phyloP scores from a whole-genome alignment of 2,329 filamentous ascomycete genomes.

The Boeremia exigua region DNA sequence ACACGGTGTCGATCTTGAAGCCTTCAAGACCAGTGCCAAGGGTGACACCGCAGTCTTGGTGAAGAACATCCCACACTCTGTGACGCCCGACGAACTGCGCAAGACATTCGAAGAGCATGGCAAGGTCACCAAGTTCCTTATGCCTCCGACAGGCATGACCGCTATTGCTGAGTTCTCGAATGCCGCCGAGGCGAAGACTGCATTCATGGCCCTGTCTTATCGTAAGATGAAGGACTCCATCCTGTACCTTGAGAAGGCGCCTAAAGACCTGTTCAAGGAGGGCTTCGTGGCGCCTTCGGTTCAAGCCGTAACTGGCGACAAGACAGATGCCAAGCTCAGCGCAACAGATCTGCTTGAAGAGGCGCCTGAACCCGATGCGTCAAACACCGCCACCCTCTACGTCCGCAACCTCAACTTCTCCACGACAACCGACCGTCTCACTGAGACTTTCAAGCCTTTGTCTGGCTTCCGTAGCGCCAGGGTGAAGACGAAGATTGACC shows the following conservation, averaged over 20 bases:
- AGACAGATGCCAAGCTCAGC: constrained; percentile 62
- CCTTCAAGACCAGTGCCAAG: constrained; percentile 83
- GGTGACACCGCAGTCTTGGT: constrained; percentile 88
- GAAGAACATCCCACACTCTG: constrained; percentile 92
- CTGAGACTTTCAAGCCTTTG: constrained; percentile 78
- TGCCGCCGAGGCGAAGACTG: constrained; percentile 77
- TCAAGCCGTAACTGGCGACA: constrained; percentile 40
- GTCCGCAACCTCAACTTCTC: constrained; percentile 93
- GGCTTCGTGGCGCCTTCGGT: constrained; percentile 39
- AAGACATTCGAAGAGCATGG: constrained; percentile 87
- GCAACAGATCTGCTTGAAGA: constrained; percentile 71
- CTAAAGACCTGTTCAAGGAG: constrained; percentile 74
- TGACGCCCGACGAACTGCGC: constrained; percentile 77
- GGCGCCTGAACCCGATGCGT: constrained; percentile 58
- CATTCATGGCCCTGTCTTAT: constrained; percentile 86
- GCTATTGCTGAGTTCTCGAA: constrained; percentile 90
- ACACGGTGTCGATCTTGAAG: constrained; percentile 89
- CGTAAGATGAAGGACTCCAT: constrained; percentile 89
- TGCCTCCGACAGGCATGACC: constrained; percentile 92
- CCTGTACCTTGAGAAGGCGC: constrained; percentile 91
- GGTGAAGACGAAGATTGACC: constrained; percentile 91
- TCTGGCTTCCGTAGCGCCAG: constrained; percentile 87
- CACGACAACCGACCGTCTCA: constrained; percentile 78
- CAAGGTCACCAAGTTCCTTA: constrained; percentile 78
- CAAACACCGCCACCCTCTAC: constrained; percentile 82